Evolutionary conservation across 2,329 filamentous ascomycete genomes (phyloP), one percentile per base, ranked within the genome.

Genomic region (Fusarium sp.): DNA sequence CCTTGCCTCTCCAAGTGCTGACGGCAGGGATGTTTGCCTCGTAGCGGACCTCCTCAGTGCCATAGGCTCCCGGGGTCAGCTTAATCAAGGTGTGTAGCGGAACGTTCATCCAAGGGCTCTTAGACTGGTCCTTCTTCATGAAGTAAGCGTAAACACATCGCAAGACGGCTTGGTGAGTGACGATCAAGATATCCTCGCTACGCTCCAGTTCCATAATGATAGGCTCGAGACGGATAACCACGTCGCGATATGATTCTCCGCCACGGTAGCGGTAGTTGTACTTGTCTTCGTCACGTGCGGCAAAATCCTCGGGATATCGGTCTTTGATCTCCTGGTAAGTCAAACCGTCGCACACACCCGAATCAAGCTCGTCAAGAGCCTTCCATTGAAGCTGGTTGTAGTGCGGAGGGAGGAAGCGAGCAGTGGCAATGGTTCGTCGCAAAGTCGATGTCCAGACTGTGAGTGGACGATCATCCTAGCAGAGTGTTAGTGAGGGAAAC

Each of bases 121-220:
- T 87, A 70, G 93, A 88, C 77, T 98, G 95, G 51, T 92, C 90
- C 72, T 95, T 92, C 72, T 98, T 96, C 91, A 97, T 97, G 77
- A 98, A 99, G 78, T 99, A 99, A 28, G 95, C 92, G 74, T 98
- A 99, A 71, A 99, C 97, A 81, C 95, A 99, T 58, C 95, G 88
- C 62, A 99, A 83, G 31, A 99, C 94, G 12, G 95, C 95, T 79
- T 99, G 95, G 76, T 99, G 95, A 4, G 95, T 98, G 61, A 99
- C 93, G 69, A 99, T 98, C 59, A 99, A 87, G 67, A 99, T 96
- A 74, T 99, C 96, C 77, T 98, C 95, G 69, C 90, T 92, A 62
- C 95, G 88, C 78, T 99, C 95, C 48, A 99, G 83, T 76, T 99
- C 95, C 95, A 99, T 99, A 79, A 99, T 99, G 78, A 99, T 99